Evolutionary conservation across 441 rosid genomes (phyloP).

Genomic region (Hypseocharis bilobata): DNA sequence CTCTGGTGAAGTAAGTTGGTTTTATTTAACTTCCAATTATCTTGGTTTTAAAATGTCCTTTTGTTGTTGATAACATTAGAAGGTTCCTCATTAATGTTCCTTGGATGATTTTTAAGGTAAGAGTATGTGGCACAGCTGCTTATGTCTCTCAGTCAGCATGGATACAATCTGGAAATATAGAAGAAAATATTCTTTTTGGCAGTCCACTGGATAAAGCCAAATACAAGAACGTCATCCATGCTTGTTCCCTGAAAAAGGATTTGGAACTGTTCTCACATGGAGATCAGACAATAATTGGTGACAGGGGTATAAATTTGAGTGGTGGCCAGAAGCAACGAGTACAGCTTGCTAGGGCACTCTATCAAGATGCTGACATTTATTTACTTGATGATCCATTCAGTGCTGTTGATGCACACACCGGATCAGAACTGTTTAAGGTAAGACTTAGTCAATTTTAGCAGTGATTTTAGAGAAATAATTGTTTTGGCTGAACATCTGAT

Average conservation of each 20-base stretch:
- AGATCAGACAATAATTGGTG: conserved; percentile 97
- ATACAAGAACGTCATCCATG: conserved; percentile 84
- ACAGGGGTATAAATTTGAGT: conserved; percentile 92
- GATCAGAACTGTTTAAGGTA: conserved; percentile 93
- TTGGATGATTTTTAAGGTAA: conserved; percentile 45
- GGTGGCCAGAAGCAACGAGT: conserved; percentile 98
- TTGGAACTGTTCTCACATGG: conserved; percentile 94
- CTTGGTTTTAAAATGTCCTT: conserved; percentile 3
- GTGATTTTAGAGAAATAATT: conserved; percentile 9
- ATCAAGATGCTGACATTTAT: conserved; percentile 97
- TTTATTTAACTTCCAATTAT: conserved; percentile 17
- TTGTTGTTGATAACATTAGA: conserved; percentile 1
- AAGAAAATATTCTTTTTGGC: conserved; percentile 97
- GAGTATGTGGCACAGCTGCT: conserved; percentile 84
- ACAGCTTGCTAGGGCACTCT: conserved; percentile 96
- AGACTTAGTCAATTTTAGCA: conserved; percentile 17
- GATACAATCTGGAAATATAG: conserved; percentile 98
- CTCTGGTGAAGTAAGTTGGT: conserved; percentile 81
- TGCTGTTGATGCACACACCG: conserved; percentile 98
- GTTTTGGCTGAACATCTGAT: conserved; percentile 27
- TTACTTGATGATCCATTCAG: conserved; percentile 98
- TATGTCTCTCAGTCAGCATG: conserved; percentile 98
- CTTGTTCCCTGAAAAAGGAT: conserved; percentile 89
- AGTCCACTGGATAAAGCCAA: conserved; percentile 87
- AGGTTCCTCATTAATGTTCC: conserved; percentile 11